Evolutionary conservation across 2,329 filamentous ascomycete species (phyloP).

Genomic region (Epichloe coenophiala): DNA sequence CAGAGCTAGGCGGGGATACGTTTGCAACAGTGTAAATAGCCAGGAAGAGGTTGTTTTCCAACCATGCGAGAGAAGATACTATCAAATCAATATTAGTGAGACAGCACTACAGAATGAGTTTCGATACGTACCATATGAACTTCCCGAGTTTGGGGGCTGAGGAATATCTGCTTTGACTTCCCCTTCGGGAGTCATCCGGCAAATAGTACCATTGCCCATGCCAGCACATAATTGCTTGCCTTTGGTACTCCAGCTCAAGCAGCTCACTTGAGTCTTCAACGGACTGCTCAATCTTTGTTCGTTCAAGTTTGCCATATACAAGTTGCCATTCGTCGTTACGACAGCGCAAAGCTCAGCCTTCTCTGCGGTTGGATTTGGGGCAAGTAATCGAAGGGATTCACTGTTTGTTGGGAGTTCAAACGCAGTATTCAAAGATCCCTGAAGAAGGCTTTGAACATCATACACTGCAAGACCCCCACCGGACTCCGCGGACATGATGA

Average conservation of each 20-base stretch:
- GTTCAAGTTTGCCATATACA: conserved; percentile 73
- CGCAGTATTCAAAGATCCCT: conserved; percentile 51
- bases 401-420: conserved; percentile 69
- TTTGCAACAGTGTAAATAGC: conserved; percentile 59
- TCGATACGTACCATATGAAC: conserved; percentile 52
- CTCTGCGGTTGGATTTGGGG: conserved; percentile 67
- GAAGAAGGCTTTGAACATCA: conserved; percentile 53
- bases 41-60: conserved; percentile 77
- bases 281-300: conserved; percentile 47
- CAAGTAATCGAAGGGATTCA: conserved; percentile 56
- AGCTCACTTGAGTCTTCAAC: conserved; percentile 65
- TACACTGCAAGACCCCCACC: conserved; percentile 83
- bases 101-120: not conserved
- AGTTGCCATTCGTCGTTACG: conserved; percentile 65
- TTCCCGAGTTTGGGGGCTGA: conserved; percentile 51
- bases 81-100: conserved; percentile 7
- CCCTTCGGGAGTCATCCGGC: conserved; percentile 75
- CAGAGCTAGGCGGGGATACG: conserved; percentile 45
- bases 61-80: conserved; percentile 76
- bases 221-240: conserved; percentile 90
- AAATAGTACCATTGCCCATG: conserved; percentile 62
- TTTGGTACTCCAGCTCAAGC: conserved; percentile 79
- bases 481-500: conserved; percentile 70
- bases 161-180: conserved; percentile 66
- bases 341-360: conserved; percentile 65